These are phyloP conservation scores for Solanum hybrid DNA, from an alignment of 305 asterid species.

Conservation along the genomic window DNA sequence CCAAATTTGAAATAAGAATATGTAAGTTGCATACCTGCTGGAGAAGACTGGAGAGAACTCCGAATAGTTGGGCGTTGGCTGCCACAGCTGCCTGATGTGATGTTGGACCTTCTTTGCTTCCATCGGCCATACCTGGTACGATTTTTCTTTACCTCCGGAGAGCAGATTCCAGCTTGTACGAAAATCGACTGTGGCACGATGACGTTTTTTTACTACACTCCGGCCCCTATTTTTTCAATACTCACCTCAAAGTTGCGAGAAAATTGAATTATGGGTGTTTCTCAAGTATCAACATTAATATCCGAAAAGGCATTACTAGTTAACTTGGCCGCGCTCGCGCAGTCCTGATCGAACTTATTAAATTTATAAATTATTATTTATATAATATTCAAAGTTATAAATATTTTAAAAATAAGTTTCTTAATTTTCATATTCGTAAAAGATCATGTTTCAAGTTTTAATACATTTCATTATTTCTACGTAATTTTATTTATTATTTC, in stretches of 20 bases:
- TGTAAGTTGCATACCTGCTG: not conserved
- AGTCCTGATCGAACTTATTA: not conserved
- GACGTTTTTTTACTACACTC: not conserved
- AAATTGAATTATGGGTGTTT: no score
- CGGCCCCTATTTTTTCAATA: not conserved
- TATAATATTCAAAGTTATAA: not conserved
- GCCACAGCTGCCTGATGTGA: not conserved
- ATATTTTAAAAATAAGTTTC: not conserved
- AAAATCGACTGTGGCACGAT: not conserved
- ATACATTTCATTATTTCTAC: not conserved
- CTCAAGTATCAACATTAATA: no score
- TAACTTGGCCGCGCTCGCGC: not conserved
- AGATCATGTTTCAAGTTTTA: not conserved
- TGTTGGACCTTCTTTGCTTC: not conserved
- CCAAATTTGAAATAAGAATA: not conserved
- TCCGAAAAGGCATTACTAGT: not conserved
- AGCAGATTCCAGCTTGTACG: not conserved
- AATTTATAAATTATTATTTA: not conserved
- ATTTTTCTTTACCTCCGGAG: not conserved
- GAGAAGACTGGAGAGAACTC: not conserved
- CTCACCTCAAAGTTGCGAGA: no score
- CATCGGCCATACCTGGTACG: not conserved
- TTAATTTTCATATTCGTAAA: not conserved
- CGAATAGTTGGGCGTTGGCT: not conserved
- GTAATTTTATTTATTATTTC: not conserved